Evolutionary conservation across 2,329 filamentous ascomycete genomes (phyloP), one percentile per base, ranked within the genome.

Genomic region (Phialemonium atrogriseum): DNA sequence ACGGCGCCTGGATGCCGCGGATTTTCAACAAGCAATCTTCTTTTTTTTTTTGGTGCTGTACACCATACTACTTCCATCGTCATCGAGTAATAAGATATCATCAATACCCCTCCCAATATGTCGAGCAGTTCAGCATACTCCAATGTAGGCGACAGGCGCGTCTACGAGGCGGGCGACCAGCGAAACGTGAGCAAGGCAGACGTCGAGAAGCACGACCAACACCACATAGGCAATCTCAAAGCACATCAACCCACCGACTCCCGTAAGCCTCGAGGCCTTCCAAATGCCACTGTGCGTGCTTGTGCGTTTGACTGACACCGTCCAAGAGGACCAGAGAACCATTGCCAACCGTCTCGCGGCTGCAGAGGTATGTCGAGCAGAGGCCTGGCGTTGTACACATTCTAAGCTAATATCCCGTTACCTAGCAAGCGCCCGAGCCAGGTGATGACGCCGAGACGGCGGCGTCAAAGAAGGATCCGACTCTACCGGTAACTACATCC

Each of bases 161-260:
- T 85, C 53, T 88, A 91, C 61, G 81, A 88, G 61, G 78, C 70
- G 35, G 80, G 77, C 36, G 84, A 91, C 59, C 84, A 91, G 67
- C 71, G 73, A 47, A 85, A 77, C 54, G 53, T 59, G 39, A 70
- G 73, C 39, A 52, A 70, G 37, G 65, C 70, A 3, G 64, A 74
- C 48, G 26, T 50, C 7, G 59, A 67, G 24, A 57, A 68, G 15
- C 62, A 67, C 13, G 62, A 72, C 31, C 68, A 76, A 38, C 91
- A 74, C 62, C 63, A 87, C 39, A 80, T 89, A 62, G 84, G 85
- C 46, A 66, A 80, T 54, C 55, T 68, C 36, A 65, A 83, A 54
- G 80, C 79, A 32, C 84, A 93, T 58, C 55, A 68, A 39, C 64
- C 69, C 40, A 69, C 71, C 34, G 83, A 91, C 53, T 75, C 84